A percentile compares a stretch with the other conserved stretches of the same genome.
Evolutionary conservation across 1,284 basidiomycete genomes (phyloP).

Genomic region (Leccinum subatratum): DNA sequence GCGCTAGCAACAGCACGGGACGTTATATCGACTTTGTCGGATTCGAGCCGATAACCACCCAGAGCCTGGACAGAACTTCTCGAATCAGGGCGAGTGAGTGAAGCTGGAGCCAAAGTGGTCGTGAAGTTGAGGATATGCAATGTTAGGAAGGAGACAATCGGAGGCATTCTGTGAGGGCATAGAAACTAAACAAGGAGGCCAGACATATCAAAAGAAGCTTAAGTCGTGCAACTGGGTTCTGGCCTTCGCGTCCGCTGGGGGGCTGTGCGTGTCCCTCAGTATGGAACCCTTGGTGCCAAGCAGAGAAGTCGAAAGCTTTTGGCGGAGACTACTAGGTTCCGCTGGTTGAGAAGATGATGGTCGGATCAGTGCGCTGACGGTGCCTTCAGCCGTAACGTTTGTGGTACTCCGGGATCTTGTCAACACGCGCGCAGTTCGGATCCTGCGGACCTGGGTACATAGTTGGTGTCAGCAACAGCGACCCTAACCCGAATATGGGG

Average conservation of each 20-base stretch:
- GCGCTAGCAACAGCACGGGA: constrained; percentile 55
- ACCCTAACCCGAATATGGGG: constrained; percentile 20
- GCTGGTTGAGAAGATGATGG: constrained; percentile 14
- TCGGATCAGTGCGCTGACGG: constrained; percentile 30
- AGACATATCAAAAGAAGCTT: constrained; percentile 79
- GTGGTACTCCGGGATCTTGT: constrained; percentile 36
- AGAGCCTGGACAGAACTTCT: constrained; percentile 19
- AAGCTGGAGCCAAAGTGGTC: constrained; percentile 78
- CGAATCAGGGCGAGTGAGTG: constrained; percentile 24
- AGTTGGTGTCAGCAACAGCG: neutral
- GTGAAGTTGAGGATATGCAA: constrained; percentile 90
- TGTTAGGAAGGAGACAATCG: constrained; percentile 83
- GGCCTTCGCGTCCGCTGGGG: constrained; percentile 32
- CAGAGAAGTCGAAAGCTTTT: constrained; percentile 47
- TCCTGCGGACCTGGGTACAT: constrained; percentile 42
- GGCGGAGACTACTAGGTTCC: constrained; percentile 32
- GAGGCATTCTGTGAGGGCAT: constrained; percentile 14
- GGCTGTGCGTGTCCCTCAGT: constrained; percentile 34
- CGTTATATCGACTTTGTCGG: constrained; percentile 60
- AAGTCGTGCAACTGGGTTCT: constrained; percentile 77
- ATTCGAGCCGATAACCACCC: constrained; percentile 31
- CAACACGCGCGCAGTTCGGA: constrained; percentile 43
- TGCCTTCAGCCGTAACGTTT: constrained; percentile 29
- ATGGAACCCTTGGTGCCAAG: constrained; percentile 67
- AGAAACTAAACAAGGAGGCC: neutral